phyloP scores from a whole-genome alignment of 257 asterid genomes.

The Solanum arcanum region DNA sequence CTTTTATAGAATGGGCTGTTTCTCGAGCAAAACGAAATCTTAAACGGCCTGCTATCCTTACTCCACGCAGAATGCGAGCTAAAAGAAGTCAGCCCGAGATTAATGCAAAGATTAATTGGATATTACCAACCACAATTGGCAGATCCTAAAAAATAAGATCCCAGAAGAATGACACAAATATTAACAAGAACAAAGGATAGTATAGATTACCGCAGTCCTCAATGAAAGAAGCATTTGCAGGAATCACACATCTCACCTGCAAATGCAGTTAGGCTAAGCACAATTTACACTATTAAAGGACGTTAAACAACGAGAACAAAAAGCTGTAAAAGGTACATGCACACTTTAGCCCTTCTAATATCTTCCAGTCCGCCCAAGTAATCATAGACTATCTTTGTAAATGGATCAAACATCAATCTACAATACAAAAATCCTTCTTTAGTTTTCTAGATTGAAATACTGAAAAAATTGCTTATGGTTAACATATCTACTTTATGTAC shows the following conservation, averaged over 20 bases:
- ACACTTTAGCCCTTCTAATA: conserved; percentile 22
- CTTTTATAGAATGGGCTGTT: conserved; percentile 15
- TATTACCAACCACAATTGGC: background rate
- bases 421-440: background rate
- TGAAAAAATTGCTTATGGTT: background rate
- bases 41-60: conserved; percentile 24
- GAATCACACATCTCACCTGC: conserved; percentile 20
- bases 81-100: background rate
- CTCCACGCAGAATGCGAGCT: conserved; percentile 25
- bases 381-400: conserved; percentile 17
- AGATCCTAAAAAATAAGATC: background rate
- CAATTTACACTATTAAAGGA: background rate
- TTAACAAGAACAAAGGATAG: background rate
- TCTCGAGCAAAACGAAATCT: conserved; percentile 17
- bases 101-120: background rate
- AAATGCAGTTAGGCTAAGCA: background rate
- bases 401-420: conserved; percentile 28
- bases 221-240: conserved; percentile 15
- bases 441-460: background rate
- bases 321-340: conserved; percentile 12
- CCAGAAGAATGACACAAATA: background rate
- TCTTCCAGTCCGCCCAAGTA: conserved; percentile 26
- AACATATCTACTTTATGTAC: background rate
- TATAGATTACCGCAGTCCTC: conserved; percentile 19
- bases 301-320: background rate